These are phyloP conservation scores for Haplosporangium gracile DNA, from an alignment of 192 early-diverging fungal species.

Conservation along the genomic window DNA sequence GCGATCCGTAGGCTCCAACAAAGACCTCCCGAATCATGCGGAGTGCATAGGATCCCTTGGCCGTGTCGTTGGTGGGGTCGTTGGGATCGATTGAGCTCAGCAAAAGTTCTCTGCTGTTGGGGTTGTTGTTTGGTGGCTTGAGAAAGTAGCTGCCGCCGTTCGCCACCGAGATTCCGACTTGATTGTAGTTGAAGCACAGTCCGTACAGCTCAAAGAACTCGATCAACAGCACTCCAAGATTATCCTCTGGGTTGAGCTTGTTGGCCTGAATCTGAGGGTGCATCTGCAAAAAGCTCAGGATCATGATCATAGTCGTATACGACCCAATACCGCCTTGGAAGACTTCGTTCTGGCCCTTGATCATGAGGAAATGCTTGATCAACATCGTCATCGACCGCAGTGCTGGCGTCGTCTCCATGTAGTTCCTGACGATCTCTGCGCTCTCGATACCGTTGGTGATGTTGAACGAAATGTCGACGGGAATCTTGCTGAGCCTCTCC, in stretches of 20 bases:
- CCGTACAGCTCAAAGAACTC: slow-evolving; percentile 98
- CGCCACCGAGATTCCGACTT: slow-evolving; percentile 74
- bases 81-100: slow-evolving; percentile 37
- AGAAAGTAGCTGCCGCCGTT: slow-evolving; percentile 56
- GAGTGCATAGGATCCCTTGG: slow-evolving; percentile 23
- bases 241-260: slow-evolving; percentile 73
- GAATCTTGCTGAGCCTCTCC: slow-evolving; percentile 78
- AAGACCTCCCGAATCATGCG: slow-evolving; percentile 33
- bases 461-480: slow-evolving; percentile 91
- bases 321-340: slow-evolving; percentile 92
- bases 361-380: slow-evolving; percentile 89
- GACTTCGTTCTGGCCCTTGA: slow-evolving; percentile 87
- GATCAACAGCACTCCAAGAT: slow-evolving; percentile 90
- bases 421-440: slow-evolving; percentile 71
- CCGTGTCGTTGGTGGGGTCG: slow-evolving; percentile 42
- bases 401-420: slow-evolving; percentile 68
- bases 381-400: slow-evolving; percentile 82
- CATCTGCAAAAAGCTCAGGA: slow-evolving; percentile 85
- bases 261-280: slow-evolving; percentile 84
- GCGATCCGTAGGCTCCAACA: slow-evolving; percentile 27
- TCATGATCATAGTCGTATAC: slow-evolving; percentile 83
- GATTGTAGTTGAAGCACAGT: slow-evolving; percentile 76
- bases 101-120: slow-evolving; percentile 8
- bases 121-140: neutral
- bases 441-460: slow-evolving; percentile 73